Conservation (phyloP, 345 rosid genomes). For the Bruguiera parviflora region DNA sequence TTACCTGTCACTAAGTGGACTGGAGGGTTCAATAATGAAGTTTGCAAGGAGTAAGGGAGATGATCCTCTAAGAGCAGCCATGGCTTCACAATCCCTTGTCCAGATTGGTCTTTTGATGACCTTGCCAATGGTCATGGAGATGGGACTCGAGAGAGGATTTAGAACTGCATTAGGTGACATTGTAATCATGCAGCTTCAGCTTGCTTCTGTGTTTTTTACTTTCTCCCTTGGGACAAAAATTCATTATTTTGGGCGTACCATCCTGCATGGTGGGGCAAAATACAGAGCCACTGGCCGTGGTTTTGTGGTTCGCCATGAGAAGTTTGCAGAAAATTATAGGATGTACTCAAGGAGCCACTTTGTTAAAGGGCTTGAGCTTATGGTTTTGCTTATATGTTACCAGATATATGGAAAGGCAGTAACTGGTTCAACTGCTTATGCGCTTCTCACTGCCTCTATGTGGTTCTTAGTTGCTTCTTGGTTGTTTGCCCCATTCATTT, state of each 20-base stretch:
- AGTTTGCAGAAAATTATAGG: conserved; percentile 94
- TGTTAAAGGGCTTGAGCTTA: conserved; percentile 79
- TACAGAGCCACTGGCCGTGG: conserved; percentile 99
- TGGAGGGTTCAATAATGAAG: conserved; percentile 75
- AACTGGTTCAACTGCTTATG: conserved; percentile 27
- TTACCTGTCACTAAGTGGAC: conserved; percentile 80
- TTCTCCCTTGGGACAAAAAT: conserved; percentile 92
- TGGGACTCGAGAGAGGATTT: conserved; percentile 95
- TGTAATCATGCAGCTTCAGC: conserved; percentile 95
- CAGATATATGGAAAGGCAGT: conserved; percentile 56
- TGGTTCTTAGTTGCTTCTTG: conserved; percentile 89
- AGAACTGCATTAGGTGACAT: conserved; percentile 78
- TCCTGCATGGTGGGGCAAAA: conserved; percentile 95
- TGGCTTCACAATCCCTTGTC: conserved; percentile 91
- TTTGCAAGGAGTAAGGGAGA: conserved; percentile 63
- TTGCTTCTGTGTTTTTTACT: conserved; percentile 86
- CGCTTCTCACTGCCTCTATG: conserved; percentile 63
- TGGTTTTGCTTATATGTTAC: conserved; percentile 70
- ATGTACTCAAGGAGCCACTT: conserved; percentile 98
- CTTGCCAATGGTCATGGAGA: conserved; percentile 98
- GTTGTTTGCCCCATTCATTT: conserved; percentile 85
- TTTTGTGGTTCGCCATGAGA: conserved; percentile 94
- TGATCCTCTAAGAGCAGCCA: conserved; percentile 70
- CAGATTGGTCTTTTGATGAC: conserved; percentile 81
- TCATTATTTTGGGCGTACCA: conserved; percentile 90